A percentile compares a stretch with the other conserved stretches of the same genome.
Conservation (phyloP, 176 grass and related monocot species). For the Oryza officinalis region DNA sequence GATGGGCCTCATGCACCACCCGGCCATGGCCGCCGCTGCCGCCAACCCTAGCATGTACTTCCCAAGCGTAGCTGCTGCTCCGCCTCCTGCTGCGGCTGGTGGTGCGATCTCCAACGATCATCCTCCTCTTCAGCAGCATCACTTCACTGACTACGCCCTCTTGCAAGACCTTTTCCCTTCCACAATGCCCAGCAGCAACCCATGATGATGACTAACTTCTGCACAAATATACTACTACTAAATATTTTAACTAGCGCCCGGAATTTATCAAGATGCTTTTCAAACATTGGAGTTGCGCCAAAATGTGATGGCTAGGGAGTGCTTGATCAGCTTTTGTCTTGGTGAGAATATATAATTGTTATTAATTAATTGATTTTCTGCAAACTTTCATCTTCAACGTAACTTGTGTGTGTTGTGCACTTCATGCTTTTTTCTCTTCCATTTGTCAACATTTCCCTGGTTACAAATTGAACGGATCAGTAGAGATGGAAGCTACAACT, state of each 20-base stretch:
- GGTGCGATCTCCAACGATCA: not conserved
- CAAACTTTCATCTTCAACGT: constrained; percentile 30
- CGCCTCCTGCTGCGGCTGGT: constrained; percentile 8
- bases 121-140: constrained; percentile 49
- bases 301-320: constrained; percentile 31
- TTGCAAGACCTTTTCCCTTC: constrained; percentile 74
- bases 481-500: constrained; percentile 11
- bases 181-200: constrained; percentile 49
- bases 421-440: constrained; percentile 27
- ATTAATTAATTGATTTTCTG: constrained; percentile 22
- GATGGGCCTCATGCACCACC: constrained; percentile 39
- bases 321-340: constrained; percentile 21
- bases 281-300: constrained; percentile 32
- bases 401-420: constrained; percentile 29
- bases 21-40: constrained; percentile 8
- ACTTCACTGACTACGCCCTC: constrained; percentile 67
- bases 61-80: constrained; percentile 34
- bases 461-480: constrained; percentile 3
- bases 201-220: constrained; percentile 33
- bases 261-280: constrained; percentile 23
- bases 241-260: constrained; percentile 29
- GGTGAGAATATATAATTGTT: constrained; percentile 8
- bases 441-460: constrained; percentile 40
- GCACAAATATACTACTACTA: not conserved
- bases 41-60: constrained; percentile 68